Evolutionary conservation across 2,329 filamentous ascomycete genomes (phyloP).

Genomic region (Cladobotryum mycophilum): DNA sequence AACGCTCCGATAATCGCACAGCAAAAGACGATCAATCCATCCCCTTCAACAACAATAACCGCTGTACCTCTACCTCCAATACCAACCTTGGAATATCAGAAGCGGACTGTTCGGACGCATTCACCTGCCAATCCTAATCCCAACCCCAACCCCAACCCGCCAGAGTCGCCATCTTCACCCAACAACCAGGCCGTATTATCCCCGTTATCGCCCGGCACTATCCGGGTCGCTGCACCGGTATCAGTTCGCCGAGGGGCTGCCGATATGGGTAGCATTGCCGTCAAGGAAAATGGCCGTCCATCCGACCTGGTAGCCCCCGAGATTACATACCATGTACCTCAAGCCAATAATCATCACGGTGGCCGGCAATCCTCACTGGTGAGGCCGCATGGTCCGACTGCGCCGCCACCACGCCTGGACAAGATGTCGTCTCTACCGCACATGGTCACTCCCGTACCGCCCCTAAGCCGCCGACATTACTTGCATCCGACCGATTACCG

Average conservation of each 20-base stretch:
- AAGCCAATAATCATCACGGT: conserved; percentile 22
- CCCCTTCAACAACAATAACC: not conserved
- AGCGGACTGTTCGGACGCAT: conserved; percentile 3
- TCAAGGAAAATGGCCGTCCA: conserved; percentile 23
- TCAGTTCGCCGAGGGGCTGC: conserved; percentile 3
- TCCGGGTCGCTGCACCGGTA: not conserved
- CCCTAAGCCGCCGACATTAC: conserved; percentile 29
- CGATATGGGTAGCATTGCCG: conserved; percentile 19
- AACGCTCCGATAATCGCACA: conserved; percentile 5
- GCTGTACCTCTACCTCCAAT: conserved; percentile 5
- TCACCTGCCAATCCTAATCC: not conserved
- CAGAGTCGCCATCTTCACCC: not conserved
- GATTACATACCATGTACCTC: conserved; percentile 35
- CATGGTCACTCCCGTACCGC: conserved; percentile 27
- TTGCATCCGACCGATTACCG: conserved; percentile 27
- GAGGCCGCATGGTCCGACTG: conserved; percentile 28
- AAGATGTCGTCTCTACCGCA: conserved; percentile 19
- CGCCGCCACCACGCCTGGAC: conserved; percentile 25
- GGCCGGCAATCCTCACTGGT: conserved; percentile 25
- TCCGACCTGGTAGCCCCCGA: conserved; percentile 35
- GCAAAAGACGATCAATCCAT: too few species aligned
- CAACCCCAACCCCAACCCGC: not conserved
- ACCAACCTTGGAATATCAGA: conserved; percentile 3
- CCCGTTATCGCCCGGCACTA: conserved; percentile 7
- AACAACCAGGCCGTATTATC: not conserved